These are phyloP conservation scores for Tolypocladium paradoxum DNA, from an alignment of 2,329 filamentous ascomycete genomes.

Conservation along the genomic window DNA sequence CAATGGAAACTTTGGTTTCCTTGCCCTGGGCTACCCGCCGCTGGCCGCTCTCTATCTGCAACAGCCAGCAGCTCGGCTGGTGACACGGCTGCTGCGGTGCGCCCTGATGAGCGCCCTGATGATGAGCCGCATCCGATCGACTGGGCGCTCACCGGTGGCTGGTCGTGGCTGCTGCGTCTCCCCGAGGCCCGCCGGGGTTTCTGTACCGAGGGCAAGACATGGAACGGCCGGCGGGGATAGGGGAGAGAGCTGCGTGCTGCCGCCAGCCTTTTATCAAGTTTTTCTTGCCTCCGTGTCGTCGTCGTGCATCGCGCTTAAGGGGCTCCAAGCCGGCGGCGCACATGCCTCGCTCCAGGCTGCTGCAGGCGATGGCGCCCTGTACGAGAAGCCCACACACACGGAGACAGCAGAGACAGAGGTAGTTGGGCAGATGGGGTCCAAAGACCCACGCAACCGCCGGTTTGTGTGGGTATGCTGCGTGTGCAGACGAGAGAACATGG, in stretches of 20 bases:
- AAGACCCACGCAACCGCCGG: not conserved
- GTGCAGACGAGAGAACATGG: not conserved
- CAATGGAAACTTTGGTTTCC: not conserved
- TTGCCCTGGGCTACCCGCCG: not conserved
- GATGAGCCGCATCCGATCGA: conserved; percentile 1
- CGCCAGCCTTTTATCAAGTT: not conserved
- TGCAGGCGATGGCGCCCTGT: conserved; percentile 8
- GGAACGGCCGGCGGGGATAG: not conserved
- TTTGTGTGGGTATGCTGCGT: not conserved
- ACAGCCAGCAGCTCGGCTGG: not conserved
- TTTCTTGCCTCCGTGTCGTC: not conserved
- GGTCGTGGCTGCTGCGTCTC: not conserved
- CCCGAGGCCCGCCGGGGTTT: not conserved
- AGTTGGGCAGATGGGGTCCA: not conserved
- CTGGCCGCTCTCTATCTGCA: not conserved
- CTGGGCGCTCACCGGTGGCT: not conserved
- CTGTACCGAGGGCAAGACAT: not conserved
- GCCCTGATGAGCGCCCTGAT: no score
- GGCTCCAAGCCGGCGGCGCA: not conserved
- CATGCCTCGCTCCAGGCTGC: not conserved
- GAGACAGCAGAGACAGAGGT: not conserved
- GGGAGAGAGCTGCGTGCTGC: not conserved
- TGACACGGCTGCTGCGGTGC: not conserved
- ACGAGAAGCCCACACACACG: not conserved
- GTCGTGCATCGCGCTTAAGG: not conserved